A percentile compares a stretch with the other conserved stretches of the same genome.
phyloP scores from a whole-genome alignment of 768 basidiomycete genomes.

The Phanerochaete carnosa region DNA sequence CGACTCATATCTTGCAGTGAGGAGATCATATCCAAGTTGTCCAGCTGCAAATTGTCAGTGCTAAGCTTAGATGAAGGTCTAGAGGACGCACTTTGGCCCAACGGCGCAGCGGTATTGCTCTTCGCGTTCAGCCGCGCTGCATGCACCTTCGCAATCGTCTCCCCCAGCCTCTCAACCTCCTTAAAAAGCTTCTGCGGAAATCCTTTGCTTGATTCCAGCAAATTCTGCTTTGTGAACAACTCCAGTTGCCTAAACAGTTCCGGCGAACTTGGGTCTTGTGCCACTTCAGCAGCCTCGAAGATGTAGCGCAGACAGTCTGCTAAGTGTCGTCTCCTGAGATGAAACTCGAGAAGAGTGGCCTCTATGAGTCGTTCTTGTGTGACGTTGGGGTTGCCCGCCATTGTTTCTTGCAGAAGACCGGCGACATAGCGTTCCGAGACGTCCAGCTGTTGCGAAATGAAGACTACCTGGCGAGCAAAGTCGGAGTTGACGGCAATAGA shows the following conservation, averaged over 20 bases:
- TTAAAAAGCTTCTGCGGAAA: slow-evolving; percentile 57
- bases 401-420: slow-evolving; percentile 60
- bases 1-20: slow-evolving; percentile 67
- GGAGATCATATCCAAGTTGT: slow-evolving; percentile 59
- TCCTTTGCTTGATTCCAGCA: slow-evolving; percentile 44
- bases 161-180: slow-evolving; percentile 60
- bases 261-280: slow-evolving; percentile 40
- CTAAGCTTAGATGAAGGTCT: neutral
- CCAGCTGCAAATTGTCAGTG: neutral
- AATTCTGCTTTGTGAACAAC: slow-evolving; percentile 51
- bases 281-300: slow-evolving; percentile 57
- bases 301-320: slow-evolving; percentile 70
- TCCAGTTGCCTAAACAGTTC: slow-evolving; percentile 50
- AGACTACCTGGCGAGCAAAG: slow-evolving; percentile 73
- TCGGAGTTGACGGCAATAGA: slow-evolving; percentile 74
- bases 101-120: slow-evolving; percentile 52
- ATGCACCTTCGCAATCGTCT: slow-evolving; percentile 50
- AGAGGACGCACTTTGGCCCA: slow-evolving; percentile 48
- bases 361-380: slow-evolving; percentile 58
- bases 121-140: slow-evolving; percentile 59
- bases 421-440: slow-evolving; percentile 83
- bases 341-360: slow-evolving; percentile 61
- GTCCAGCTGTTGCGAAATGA: slow-evolving; percentile 77
- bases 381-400: slow-evolving; percentile 63
- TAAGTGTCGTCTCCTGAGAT: slow-evolving; percentile 65